Evolutionary conservation across 257 asterid species (phyloP).

Genomic region (Salvia miltiorrhiza): DNA sequence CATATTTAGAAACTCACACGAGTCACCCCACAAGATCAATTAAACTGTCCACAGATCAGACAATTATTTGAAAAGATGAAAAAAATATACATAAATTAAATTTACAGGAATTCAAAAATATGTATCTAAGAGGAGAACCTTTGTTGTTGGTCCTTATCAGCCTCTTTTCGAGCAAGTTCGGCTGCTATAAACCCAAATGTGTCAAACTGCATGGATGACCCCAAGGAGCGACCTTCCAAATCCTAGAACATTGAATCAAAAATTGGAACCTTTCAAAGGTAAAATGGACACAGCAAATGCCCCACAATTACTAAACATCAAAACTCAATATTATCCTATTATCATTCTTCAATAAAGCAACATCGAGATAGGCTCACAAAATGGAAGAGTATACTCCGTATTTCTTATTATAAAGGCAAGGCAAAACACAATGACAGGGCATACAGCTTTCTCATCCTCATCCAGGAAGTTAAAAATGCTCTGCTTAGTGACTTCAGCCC

Average conservation of each 20-base stretch:
- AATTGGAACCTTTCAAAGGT: not conserved
- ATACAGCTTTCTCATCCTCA: constrained; percentile 91
- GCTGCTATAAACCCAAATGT: constrained; percentile 94
- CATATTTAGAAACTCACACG: not conserved
- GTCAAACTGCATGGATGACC: constrained; percentile 79
- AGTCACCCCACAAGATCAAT: not conserved
- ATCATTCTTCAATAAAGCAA: not conserved
- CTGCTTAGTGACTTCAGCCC: constrained; percentile 75
- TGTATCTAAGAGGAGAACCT: constrained; percentile 44
- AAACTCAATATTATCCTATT: not conserved
- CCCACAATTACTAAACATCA: not conserved
- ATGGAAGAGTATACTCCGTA: not conserved
- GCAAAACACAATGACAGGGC: constrained; percentile 23
- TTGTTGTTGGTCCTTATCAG: constrained; percentile 75
- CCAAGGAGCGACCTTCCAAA: constrained; percentile 70
- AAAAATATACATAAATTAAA: not conserved
- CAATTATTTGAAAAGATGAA: constrained; percentile 5
- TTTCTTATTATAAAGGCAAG: constrained; percentile 10
- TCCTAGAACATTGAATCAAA: constrained; percentile 49
- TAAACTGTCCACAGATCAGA: not conserved
- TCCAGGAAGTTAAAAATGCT: constrained; percentile 66
- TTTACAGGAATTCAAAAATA: constrained; percentile 1
- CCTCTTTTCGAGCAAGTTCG: constrained; percentile 82
- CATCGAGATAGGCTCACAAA: not conserved
- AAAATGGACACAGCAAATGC: not conserved